These are phyloP conservation scores for Diaporthe caulivora DNA, from an alignment of 2,329 filamentous ascomycete species.

Conservation along the genomic window DNA sequence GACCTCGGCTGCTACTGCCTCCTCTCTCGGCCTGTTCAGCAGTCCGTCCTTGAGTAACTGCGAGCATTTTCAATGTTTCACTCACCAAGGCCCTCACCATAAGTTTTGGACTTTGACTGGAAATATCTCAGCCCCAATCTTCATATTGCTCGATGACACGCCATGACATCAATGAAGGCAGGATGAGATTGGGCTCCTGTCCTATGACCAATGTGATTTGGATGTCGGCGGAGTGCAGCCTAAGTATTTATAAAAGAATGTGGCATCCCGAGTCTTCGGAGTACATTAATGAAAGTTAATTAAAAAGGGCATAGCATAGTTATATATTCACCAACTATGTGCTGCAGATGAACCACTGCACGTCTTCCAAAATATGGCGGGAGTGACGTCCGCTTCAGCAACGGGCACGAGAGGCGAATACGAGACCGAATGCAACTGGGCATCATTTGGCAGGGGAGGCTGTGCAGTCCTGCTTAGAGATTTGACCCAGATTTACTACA, in stretches of 20 bases:
- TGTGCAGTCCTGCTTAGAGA: neutral
- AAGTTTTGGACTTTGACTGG: neutral
- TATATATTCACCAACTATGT: neutral
- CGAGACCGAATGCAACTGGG: constrained; percentile 18
- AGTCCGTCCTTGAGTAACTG: neutral
- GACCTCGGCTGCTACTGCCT: neutral
- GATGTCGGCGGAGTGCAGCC: neutral
- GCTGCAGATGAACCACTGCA: neutral
- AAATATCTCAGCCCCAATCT: neutral
- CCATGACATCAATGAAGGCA: constrained; percentile 10
- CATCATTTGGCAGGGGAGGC: neutral
- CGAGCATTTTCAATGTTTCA: neutral
- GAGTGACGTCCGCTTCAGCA: neutral
- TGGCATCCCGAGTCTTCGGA: neutral
- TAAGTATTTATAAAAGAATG: neutral
- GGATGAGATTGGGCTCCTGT: neutral
- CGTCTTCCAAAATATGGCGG: neutral
- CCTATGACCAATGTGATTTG: neutral
- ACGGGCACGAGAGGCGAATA: neutral
- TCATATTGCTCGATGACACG: neutral
- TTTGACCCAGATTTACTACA: too few species aligned
- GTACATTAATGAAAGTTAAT: neutral
- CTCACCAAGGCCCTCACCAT: neutral
- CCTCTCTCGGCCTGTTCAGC: neutral
- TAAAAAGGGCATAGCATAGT: neutral